Percentiles rank a stretch among this genome's conserved stretches.
phyloP scores from a whole-genome alignment of 352 stramenopile genomes.

The Pythium dissotocum region DNA sequence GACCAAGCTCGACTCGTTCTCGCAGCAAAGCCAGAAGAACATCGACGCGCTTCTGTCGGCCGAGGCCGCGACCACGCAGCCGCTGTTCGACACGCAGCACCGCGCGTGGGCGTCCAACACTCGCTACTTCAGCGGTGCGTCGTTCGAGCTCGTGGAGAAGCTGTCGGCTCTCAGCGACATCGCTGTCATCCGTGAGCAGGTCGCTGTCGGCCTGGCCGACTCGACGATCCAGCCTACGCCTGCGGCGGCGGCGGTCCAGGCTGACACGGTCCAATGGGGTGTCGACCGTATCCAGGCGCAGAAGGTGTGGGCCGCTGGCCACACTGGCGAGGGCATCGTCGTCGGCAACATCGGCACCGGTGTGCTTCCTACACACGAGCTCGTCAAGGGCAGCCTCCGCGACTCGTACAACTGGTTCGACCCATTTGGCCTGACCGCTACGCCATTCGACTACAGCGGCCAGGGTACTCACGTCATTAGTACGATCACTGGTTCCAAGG shows the following conservation, averaged over 20 bases:
- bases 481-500: slow-evolving; percentile 29
- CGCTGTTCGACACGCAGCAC: slow-evolving; percentile 11
- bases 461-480: slow-evolving; percentile 36
- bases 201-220: neutral
- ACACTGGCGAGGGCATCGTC: slow-evolving; percentile 17
- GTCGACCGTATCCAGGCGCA: slow-evolving; percentile 11
- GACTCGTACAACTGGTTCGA: slow-evolving; percentile 26
- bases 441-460: slow-evolving; percentile 23
- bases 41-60: slow-evolving; percentile 3
- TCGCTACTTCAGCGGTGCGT: slow-evolving; percentile 24
- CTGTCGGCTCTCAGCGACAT: slow-evolving; percentile 19
- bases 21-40: slow-evolving; percentile 4
- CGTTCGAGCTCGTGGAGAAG: slow-evolving; percentile 27
- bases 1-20: slow-evolving; percentile 6
- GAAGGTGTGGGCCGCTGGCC: slow-evolving; percentile 24
- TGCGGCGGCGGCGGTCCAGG: neutral
- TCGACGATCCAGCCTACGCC: neutral
- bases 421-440: slow-evolving; percentile 14
- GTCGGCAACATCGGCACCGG: slow-evolving; percentile 31
- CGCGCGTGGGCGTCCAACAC: slow-evolving; percentile 29
- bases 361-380: slow-evolving; percentile 27
- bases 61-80: slow-evolving; percentile 2
- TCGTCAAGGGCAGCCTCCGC: slow-evolving; percentile 10
- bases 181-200: slow-evolving; percentile 17
- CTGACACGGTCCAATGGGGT: slow-evolving; percentile 23